Percentiles rank a stretch among this genome's conserved stretches.
Evolutionary conservation across 352 stramenopile genomes (phyloP).

Genomic region (Phytophthora pluvialis): DNA sequence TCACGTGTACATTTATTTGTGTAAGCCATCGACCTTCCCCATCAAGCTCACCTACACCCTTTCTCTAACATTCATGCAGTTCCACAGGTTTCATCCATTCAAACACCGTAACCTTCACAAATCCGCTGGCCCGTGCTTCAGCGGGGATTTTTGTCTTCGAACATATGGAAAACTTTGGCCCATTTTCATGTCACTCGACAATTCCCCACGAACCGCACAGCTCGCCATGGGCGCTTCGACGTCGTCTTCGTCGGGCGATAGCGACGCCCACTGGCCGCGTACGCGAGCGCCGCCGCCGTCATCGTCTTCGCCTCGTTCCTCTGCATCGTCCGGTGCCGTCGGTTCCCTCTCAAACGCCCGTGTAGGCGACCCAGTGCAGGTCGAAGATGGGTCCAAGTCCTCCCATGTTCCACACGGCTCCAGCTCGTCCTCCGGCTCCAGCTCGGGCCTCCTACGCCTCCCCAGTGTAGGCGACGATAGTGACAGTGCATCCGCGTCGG

Average conservation of each 20-base stretch:
- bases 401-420: neutral
- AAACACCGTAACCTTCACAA: neutral
- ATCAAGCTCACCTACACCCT: neutral
- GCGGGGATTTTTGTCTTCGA: neutral
- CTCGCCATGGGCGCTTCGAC: conserved; percentile 2
- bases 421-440: conserved; percentile 18
- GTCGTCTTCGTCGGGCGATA: conserved; percentile 21
- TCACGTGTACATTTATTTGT: neutral
- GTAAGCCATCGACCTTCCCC: conserved; percentile 1
- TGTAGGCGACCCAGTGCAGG: neutral
- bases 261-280: neutral
- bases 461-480: conserved; percentile 11
- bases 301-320: conserved; percentile 11
- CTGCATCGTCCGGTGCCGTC: conserved; percentile 9
- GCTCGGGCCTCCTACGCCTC: neutral
- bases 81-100: neutral
- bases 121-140: neutral
- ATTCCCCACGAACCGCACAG: conserved; percentile 12
- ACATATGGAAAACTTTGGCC: conserved; percentile 12
- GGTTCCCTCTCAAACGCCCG: conserved; percentile 1
- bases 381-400: conserved; percentile 9
- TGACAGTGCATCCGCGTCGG: neutral
- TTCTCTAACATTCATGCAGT: conserved; percentile 2
- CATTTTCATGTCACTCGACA: conserved; percentile 26
- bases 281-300: neutral